These are phyloP conservation scores for Colletotrichum somersetense DNA, from an alignment of 2,329 filamentous ascomycete genomes.

Conservation along the genomic window DNA sequence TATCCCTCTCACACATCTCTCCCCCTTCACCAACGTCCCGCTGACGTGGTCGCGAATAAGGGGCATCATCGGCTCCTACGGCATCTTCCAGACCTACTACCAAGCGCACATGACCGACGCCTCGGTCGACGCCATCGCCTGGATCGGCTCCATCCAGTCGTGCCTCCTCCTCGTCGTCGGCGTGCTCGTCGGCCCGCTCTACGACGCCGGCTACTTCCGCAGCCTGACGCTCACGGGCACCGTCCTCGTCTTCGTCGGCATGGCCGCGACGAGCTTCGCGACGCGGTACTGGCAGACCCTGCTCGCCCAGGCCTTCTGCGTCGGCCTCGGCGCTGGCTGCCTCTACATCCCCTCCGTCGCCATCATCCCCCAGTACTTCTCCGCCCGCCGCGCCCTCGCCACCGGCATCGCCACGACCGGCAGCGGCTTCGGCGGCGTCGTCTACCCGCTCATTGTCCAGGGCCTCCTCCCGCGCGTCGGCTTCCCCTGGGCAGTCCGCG, in stretches of 20 bases:
- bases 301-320: constrained; percentile 56
- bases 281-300: constrained; percentile 57
- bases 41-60: constrained; percentile 39
- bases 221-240: constrained; percentile 50
- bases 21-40: no score
- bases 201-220: constrained; percentile 55
- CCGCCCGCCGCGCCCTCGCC: constrained; percentile 54
- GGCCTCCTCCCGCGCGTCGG: constrained; percentile 47
- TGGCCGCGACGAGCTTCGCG: constrained; percentile 54
- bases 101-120: constrained; percentile 39
- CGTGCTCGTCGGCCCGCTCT: constrained; percentile 54
- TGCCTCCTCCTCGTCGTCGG: constrained; percentile 55
- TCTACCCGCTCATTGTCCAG: constrained; percentile 55
- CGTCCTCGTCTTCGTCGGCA: constrained; percentile 53
- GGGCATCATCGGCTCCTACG: constrained; percentile 53
- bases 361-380: constrained; percentile 57
- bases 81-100: constrained; percentile 54
- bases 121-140: constrained; percentile 50
- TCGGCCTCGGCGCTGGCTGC: constrained; percentile 58
- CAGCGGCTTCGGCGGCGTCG: constrained; percentile 54
- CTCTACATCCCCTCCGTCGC: constrained; percentile 55
- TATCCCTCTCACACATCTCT: no score
- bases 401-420: constrained; percentile 59
- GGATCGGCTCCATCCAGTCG: constrained; percentile 51
- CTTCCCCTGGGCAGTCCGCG: constrained; percentile 53